Conservation (phyloP, 2,329 filamentous ascomycete genomes). For the Drechslerella coelobrocha region DNA sequence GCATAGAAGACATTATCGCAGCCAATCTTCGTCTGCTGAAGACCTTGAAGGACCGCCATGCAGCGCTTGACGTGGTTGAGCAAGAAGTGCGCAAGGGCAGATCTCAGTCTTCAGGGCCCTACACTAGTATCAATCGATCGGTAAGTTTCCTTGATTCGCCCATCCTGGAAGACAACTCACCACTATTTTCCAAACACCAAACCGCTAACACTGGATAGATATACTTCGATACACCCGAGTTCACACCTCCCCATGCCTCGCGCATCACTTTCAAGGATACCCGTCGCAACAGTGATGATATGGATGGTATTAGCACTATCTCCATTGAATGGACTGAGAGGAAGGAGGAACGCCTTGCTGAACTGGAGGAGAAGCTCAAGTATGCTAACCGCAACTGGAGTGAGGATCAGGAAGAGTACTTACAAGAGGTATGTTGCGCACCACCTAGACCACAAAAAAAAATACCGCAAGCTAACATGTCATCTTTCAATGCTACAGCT, state of each 20-base stretch:
- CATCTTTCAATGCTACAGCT: conserved; percentile 7
- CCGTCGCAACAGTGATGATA: conserved; percentile 47
- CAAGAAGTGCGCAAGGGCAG: conserved; percentile 37
- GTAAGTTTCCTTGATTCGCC: conserved; percentile 12
- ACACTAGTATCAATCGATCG: conserved; percentile 39
- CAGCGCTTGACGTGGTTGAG: conserved; percentile 44
- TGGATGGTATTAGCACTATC: conserved; percentile 45
- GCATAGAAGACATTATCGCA: conserved; percentile 33
- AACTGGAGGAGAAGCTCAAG: conserved; percentile 34
- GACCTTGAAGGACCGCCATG: conserved; percentile 43
- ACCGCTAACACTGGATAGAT: too few species aligned
- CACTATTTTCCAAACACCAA: too few species aligned
- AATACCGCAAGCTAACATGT: background rate
- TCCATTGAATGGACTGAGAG: conserved; percentile 33
- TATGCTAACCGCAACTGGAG: conserved; percentile 43
- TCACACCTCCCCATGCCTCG: conserved; percentile 33
- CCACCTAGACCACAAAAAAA: background rate
- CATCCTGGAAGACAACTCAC: too few species aligned
- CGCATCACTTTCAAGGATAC: conserved; percentile 44
- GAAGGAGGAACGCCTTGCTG: conserved; percentile 34
- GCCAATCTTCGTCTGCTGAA: conserved; percentile 43
- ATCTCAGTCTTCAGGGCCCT: conserved; percentile 31
- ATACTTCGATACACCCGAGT: conserved; percentile 35
- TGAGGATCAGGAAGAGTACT: conserved; percentile 38
- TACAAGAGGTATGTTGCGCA: conserved; percentile 31